Conservation (phyloP, 805 yeast genomes). For the Candida montana region DNA sequence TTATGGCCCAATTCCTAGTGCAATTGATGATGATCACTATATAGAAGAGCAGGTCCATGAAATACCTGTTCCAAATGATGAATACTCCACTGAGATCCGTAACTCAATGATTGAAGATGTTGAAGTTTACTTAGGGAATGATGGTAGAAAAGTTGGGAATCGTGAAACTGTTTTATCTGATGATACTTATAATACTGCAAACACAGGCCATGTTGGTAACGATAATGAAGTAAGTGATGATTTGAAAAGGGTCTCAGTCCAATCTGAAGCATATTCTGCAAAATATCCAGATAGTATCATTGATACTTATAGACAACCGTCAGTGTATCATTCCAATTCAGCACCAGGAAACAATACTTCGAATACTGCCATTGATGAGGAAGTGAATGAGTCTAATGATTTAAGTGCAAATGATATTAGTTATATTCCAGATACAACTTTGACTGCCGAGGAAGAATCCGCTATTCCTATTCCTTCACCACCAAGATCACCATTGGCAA, state of each 20-base stretch:
- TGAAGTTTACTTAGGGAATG: constrained; percentile 2
- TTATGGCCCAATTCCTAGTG: constrained; percentile 18
- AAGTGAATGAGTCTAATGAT: not conserved
- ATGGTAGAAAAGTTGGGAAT: not conserved
- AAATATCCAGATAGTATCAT: constrained; percentile 23
- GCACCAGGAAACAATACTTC: constrained; percentile 4
- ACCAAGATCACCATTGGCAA: constrained; percentile 15
- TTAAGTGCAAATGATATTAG: constrained; percentile 2
- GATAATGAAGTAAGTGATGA: not conserved
- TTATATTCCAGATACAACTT: constrained; percentile 20
- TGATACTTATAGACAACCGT: constrained; percentile 18
- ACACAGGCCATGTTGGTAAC: not conserved
- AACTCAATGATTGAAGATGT: constrained; percentile 11
- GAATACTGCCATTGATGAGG: not conserved
- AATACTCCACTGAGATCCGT: not conserved
- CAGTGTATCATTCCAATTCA: constrained; percentile 8
- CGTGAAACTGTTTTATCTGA: constrained; percentile 4
- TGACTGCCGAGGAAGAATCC: constrained; percentile 3
- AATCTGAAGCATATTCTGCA: not conserved
- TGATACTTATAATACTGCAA: constrained; percentile 4
- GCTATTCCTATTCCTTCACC: constrained; percentile 19
- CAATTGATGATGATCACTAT: not conserved
- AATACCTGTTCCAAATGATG: not conserved
- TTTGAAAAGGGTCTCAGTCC: not conserved
- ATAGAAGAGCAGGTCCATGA: not conserved